phyloP scores from a whole-genome alignment of 2,329 filamentous ascomycete species.

The Plenodomus biglobosus region DNA sequence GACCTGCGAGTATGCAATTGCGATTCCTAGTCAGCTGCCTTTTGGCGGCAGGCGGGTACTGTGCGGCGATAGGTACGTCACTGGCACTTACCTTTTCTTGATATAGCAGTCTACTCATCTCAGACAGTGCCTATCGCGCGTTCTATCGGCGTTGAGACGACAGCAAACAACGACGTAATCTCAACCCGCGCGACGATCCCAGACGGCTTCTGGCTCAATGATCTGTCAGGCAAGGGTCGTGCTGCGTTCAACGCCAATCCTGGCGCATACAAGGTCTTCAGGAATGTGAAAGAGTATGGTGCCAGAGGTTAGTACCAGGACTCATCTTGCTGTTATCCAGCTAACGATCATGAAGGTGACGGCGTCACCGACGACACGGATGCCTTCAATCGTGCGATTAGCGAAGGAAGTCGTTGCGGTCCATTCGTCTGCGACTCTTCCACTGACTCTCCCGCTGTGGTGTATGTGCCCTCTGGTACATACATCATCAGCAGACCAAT shows the following conservation, averaged over 20 bases:
- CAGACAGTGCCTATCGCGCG: constrained; percentile 11
- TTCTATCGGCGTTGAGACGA: constrained; percentile 2
- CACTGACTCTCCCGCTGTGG: constrained; percentile 57
- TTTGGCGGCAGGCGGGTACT: constrained; percentile 27
- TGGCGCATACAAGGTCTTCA: constrained; percentile 46
- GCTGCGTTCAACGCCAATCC: constrained; percentile 46
- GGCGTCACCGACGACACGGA: constrained; percentile 52
- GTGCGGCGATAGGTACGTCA: constrained; percentile 20
- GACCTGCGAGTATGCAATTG: constrained; percentile 25
- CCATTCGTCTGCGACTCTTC: constrained; percentile 49
- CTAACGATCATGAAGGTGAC: constrained; percentile 33
- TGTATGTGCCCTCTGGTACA: constrained; percentile 62
- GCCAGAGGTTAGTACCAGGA: constrained; percentile 39
- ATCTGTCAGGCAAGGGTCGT: constrained; percentile 48
- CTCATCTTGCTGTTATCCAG: background rate
- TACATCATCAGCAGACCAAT: constrained; percentile 57
- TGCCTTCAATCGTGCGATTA: constrained; percentile 57
- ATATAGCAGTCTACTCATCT: constrained; percentile 4
- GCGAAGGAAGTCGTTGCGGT: constrained; percentile 47
- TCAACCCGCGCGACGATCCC: constrained; percentile 5
- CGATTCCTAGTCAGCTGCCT: constrained; percentile 33
- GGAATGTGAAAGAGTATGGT: constrained; percentile 51
- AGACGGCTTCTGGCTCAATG: constrained; percentile 47
- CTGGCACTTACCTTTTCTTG: background rate
- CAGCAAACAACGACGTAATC: constrained; percentile 4